These are phyloP conservation scores for Solanum hybrid DNA, from an alignment of 305 asterid species.

Conservation along the genomic window DNA sequence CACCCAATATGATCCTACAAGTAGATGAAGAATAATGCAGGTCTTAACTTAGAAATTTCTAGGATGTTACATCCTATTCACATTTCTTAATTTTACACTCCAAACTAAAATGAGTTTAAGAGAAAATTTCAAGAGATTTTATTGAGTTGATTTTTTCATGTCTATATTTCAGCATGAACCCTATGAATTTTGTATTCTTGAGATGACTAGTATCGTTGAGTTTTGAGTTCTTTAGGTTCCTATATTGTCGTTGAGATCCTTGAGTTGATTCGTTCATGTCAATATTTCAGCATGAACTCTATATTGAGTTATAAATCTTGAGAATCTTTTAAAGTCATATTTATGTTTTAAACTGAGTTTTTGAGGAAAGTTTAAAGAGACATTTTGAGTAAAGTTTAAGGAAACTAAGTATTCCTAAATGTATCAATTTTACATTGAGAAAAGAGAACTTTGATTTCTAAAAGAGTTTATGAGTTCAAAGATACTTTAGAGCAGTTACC, in stretches of 20 bases:
- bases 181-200: neutral
- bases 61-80: neutral
- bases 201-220: neutral
- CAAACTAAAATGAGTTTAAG: neutral
- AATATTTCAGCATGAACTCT: neutral
- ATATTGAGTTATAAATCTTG: neutral
- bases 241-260: neutral
- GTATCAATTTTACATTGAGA: no score
- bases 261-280: neutral
- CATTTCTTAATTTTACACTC: neutral
- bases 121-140: neutral
- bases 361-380: neutral
- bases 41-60: no score
- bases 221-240: neutral
- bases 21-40: neutral
- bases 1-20: no score
- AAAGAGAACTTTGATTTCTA: no score
- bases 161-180: no score
- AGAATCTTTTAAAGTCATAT: neutral
- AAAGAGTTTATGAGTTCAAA: no score
- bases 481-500: no score
- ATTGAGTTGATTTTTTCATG: neutral
- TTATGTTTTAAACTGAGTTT: neutral
- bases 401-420: neutral
- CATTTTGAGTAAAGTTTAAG: neutral